These are phyloP conservation scores for Amorphotheca resinae DNA, from an alignment of 495 filamentous ascomycete genomes.

Conservation along the genomic window DNA sequence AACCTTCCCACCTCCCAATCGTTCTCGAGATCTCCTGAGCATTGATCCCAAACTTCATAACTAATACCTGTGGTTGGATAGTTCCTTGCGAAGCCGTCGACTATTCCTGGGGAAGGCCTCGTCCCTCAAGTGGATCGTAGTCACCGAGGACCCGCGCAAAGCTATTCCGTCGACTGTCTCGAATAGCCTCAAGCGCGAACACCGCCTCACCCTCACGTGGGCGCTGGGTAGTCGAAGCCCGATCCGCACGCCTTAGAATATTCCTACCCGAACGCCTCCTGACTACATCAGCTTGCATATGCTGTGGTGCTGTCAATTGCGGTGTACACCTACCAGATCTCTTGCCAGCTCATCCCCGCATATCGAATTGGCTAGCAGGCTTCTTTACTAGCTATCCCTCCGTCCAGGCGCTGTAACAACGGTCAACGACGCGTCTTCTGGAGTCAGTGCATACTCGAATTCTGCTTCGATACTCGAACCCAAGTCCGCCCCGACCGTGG, in stretches of 20 bases:
- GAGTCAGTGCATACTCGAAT: too few species aligned
- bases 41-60: neutral
- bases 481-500: neutral
- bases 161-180: too few species aligned
- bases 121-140: too few species aligned
- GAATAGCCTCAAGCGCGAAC: neutral
- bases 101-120: too few species aligned
- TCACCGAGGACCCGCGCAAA: too few species aligned
- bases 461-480: too few species aligned
- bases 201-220: neutral
- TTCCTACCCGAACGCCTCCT: neutral
- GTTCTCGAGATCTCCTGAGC: neutral
- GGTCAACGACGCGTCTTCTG: too few species aligned
- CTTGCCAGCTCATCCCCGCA: neutral
- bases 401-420: neutral
- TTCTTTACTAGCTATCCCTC: neutral
- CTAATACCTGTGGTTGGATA: neutral
- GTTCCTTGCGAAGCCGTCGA: too few species aligned
- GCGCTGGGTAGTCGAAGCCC: neutral
- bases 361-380: neutral
- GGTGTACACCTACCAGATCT: neutral
- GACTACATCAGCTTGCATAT: neutral
- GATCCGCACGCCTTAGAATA: neutral
- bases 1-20: neutral
- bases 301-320: neutral